phyloP scores from a whole-genome alignment of 352 stramenopile genomes.

The Pythium sukuiense region DNA sequence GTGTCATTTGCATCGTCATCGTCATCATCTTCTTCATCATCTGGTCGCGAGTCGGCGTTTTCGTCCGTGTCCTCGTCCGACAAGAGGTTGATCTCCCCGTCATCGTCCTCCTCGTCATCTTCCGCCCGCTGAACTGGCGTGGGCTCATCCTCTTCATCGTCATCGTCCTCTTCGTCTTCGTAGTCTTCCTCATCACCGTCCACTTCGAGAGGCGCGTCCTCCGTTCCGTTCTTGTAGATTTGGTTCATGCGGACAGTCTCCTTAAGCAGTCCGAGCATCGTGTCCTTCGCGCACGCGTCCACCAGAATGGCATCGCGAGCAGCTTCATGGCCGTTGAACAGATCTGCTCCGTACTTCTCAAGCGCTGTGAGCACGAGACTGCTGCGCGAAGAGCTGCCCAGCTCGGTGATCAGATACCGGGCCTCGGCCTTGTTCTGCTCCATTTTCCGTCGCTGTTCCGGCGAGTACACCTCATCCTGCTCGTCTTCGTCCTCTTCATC shows the following conservation, averaged over 20 bases:
- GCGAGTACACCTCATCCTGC: conserved; percentile 23
- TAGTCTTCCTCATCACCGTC: conserved; percentile 57
- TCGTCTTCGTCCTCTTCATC: conserved; percentile 29
- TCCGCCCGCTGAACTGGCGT: conserved; percentile 20
- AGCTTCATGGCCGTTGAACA: conserved; percentile 61
- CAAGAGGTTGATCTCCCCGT: conserved; percentile 48
- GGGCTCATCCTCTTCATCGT: conserved; percentile 24
- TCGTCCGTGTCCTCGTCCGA: conserved; percentile 49
- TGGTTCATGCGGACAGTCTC: conserved; percentile 55
- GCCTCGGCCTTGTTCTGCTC: conserved; percentile 56
- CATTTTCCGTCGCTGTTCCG: conserved; percentile 28
- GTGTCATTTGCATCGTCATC: conserved; percentile 28
- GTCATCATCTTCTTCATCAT: conserved; percentile 20
- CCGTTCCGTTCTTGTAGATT: conserved; percentile 51
- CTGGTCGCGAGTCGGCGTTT: conserved; percentile 28
- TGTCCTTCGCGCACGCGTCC: conserved; percentile 57
- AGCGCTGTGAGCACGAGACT: conserved; percentile 59
- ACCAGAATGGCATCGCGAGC: conserved; percentile 62
- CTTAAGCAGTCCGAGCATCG: conserved; percentile 51
- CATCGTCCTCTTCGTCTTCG: conserved; percentile 38
- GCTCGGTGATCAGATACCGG: conserved; percentile 41
- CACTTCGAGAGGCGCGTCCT: conserved; percentile 51
- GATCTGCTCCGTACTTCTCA: conserved; percentile 67
- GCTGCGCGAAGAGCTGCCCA: conserved; percentile 55
- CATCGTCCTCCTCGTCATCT: conserved; percentile 28